Base-by-base conservation (phyloP, 345 rosid species). In the Leavenworthia alabamica region DNA sequence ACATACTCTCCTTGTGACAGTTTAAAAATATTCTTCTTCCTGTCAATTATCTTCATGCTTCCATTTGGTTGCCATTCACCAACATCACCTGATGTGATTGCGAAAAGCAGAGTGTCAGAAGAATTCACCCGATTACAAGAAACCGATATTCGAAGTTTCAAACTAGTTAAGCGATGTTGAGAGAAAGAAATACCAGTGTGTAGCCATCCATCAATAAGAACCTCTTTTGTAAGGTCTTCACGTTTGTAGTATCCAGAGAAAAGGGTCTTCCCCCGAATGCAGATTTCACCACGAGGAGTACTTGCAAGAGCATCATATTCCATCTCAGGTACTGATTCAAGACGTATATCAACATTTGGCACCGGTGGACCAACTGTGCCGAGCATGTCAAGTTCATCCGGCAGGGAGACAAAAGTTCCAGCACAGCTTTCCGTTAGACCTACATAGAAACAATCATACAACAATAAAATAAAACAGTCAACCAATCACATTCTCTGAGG, bases 381-480 rank as follows among this genome's bases (percentile, higher is more conserved):
- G 33, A 93, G 82, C 96, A 83, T 84, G 44, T 83, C 65, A 52
- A 83, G 61, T 62, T 72, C 71, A 70, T 93, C 78, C 40, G 99
- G 99, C 31, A 93, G 70, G 8, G 97, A 89, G 24, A 85, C 94
- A 72, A 93, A 93, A 66, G 88, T 85, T 5, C 94, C 99, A 3
- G 94, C 99, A 64, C 96, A 90, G 75, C 80, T 94, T 78, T 94
- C 99, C 2, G 99, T 93, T 51, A 93, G 82, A 75, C 99, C 99
- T 90, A 71, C 64, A 77, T 19, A 65, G 31, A 12, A 27, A 54
- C 19, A 48, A 37, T 6, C 17, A 37, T n/a, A 47, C 24, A 20
- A 17, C 0, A 49, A 48, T 9, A 41, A 50, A 49, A 48, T 9
- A 41, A 50, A 73, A 8, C 12, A 47, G 44, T 46, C 28, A 69